phyloP scores from a whole-genome alignment of 306 rosid species.

The Abrus precatorius region DNA sequence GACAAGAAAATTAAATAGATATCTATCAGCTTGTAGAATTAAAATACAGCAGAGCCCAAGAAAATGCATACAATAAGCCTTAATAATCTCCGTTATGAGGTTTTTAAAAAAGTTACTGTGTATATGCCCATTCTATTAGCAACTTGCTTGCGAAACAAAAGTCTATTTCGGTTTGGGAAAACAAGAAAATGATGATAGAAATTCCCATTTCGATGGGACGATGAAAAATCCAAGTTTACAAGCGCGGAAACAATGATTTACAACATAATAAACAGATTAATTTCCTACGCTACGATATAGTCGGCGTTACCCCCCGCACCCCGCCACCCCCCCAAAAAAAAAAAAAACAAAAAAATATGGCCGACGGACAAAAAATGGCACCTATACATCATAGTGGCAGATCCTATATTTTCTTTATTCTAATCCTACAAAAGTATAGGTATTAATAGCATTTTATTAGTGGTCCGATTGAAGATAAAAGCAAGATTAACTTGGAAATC shows the following conservation, averaged over 20 bases:
- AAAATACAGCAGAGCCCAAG: neutral
- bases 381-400: constrained; percentile 41
- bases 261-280: constrained; percentile 26
- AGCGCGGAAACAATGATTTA: constrained; percentile 46
- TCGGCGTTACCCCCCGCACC: constrained; percentile 15
- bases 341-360: constrained; percentile 33
- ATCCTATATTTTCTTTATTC: constrained; percentile 51
- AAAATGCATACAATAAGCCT: neutral
- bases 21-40: neutral
- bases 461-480: constrained; percentile 42
- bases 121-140: too few relatives aligned
- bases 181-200: neutral
- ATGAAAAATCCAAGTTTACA: constrained; percentile 8
- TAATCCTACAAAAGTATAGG: constrained; percentile 43
- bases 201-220: neutral
- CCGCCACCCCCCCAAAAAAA: too few relatives aligned
- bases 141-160: too few relatives aligned
- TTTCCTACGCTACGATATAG: constrained; percentile 12
- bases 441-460: constrained; percentile 18
- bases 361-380: constrained; percentile 45
- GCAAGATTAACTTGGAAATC: constrained; percentile 21
- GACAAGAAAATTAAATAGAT: too few relatives aligned
- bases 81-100: too few relatives aligned
- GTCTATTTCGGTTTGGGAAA: neutral
- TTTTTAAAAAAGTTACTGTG: too few relatives aligned